A percentile compares a stretch with the other conserved stretches of the same genome.
Evolutionary conservation across 495 filamentous ascomycete genomes (phyloP).

Genomic region (Xylaria telfairii): DNA sequence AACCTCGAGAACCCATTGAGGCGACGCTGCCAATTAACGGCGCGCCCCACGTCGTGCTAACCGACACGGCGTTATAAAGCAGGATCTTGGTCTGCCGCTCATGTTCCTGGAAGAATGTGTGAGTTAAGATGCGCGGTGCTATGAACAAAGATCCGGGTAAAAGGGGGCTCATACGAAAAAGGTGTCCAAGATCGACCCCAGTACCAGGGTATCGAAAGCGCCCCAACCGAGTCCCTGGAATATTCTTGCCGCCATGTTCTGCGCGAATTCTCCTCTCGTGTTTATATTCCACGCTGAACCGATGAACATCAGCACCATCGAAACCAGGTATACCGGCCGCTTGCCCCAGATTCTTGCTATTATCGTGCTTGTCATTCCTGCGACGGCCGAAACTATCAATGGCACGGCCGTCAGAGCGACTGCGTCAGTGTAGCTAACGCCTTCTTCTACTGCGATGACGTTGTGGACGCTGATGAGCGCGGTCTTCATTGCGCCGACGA

Average conservation of each 20-base stretch:
- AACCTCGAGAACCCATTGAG: slow-evolving; percentile 44
- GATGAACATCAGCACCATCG: slow-evolving; percentile 50
- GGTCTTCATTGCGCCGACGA: slow-evolving; percentile 56
- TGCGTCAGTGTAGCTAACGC: slow-evolving; percentile 50
- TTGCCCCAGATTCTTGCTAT: slow-evolving; percentile 53
- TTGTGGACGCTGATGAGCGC: slow-evolving; percentile 54
- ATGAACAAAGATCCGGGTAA: background rate
- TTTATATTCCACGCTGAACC: slow-evolving; percentile 56
- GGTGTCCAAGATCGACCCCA: slow-evolving; percentile 55
- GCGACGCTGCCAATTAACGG: slow-evolving; percentile 56
- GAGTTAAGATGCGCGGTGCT: background rate
- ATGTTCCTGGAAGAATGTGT: slow-evolving; percentile 52
- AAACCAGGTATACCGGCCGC: slow-evolving; percentile 52
- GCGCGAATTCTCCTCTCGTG: slow-evolving; percentile 43
- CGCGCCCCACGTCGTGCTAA: slow-evolving; percentile 55
- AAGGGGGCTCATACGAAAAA: slow-evolving; percentile 52
- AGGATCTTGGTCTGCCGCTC: slow-evolving; percentile 48
- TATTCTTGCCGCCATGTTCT: slow-evolving; percentile 56
- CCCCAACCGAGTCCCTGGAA: slow-evolving; percentile 62
- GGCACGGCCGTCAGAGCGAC: slow-evolving; percentile 56
- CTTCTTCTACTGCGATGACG: slow-evolving; percentile 45
- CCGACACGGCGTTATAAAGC: slow-evolving; percentile 46
- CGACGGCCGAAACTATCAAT: slow-evolving; percentile 53
- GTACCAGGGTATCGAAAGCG: slow-evolving; percentile 54
- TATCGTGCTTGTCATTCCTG: slow-evolving; percentile 47